Conservation (phyloP, 2,329 filamentous ascomycete genomes). For the Talaromyces sp. region DNA sequence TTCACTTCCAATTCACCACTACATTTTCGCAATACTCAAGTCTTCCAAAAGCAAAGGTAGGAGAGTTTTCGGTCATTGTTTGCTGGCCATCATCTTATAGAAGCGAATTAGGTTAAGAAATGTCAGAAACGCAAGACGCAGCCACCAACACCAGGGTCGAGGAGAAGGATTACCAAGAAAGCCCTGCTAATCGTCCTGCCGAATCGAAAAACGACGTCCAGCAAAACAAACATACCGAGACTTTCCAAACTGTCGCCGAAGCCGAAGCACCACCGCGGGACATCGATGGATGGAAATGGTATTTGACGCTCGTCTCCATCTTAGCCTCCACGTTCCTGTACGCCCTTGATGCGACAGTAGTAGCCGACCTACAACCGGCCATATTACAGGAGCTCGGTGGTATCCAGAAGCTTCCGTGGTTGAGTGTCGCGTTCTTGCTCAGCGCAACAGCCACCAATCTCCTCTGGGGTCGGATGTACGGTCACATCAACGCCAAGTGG, state of each 20-base stretch:
- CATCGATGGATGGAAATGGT: background rate
- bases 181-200: background rate
- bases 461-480: background rate
- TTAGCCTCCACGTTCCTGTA: constrained; percentile 17
- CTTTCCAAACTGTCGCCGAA: background rate
- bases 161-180: background rate
- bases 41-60: no score
- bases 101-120: background rate
- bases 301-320: background rate
- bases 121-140: background rate
- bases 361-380: constrained; percentile 44
- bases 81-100: no score
- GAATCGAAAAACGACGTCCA: background rate
- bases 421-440: constrained; percentile 39
- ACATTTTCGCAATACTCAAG: no score
- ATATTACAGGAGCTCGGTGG: constrained; percentile 38
- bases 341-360: constrained; percentile 43
- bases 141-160: background rate
- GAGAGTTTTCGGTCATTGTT: no score
- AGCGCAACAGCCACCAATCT: constrained; percentile 26
- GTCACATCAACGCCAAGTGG: background rate
- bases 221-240: background rate
- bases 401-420: constrained; percentile 41
- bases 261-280: background rate
- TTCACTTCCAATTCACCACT: no score